These are phyloP conservation scores for Hypoxylon sp. DNA, from an alignment of 2,329 filamentous ascomycete genomes.

Conservation along the genomic window DNA sequence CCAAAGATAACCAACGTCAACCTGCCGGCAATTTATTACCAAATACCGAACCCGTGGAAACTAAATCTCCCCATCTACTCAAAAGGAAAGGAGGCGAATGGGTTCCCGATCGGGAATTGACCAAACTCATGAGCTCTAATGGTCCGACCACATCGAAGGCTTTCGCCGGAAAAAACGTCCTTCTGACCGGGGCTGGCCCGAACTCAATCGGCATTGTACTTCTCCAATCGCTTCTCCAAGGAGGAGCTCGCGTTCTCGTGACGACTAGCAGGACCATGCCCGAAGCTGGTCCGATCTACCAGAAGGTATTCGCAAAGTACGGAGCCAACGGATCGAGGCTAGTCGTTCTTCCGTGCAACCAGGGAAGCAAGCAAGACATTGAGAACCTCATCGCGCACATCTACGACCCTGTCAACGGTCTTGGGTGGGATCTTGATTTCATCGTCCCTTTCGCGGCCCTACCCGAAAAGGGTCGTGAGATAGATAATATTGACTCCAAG, in stretches of 20 bases:
- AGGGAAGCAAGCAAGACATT: constrained; percentile 50
- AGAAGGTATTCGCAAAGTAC: constrained; percentile 45
- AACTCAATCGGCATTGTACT: constrained; percentile 34
- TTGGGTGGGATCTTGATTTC: constrained; percentile 49
- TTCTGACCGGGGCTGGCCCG: constrained; percentile 34
- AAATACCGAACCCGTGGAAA: not conserved
- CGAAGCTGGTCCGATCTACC: constrained; percentile 46
- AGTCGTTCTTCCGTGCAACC: constrained; percentile 51
- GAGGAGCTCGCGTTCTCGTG: constrained; percentile 46
- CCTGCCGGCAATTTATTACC: not conserved
- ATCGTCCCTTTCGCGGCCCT: constrained; percentile 54
- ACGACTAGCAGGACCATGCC: constrained; percentile 47
- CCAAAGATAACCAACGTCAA: not conserved
- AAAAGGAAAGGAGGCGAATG: constrained; percentile 20
- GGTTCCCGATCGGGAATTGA: constrained; percentile 21
- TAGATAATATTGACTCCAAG: constrained; percentile 46
- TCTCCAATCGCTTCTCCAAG: constrained; percentile 29
- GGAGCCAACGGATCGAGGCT: constrained; percentile 48
- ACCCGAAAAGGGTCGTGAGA: constrained; percentile 46
- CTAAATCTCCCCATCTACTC: constrained; percentile 26
- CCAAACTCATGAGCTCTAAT: constrained; percentile 10
- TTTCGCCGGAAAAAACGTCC: constrained; percentile 27
- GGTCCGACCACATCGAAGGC: not conserved
- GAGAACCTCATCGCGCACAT: constrained; percentile 49
- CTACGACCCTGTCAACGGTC: constrained; percentile 43